Evolutionary conservation across 2,329 filamentous ascomycete species (phyloP).

Genomic region (Lecanosticta acicola): DNA sequence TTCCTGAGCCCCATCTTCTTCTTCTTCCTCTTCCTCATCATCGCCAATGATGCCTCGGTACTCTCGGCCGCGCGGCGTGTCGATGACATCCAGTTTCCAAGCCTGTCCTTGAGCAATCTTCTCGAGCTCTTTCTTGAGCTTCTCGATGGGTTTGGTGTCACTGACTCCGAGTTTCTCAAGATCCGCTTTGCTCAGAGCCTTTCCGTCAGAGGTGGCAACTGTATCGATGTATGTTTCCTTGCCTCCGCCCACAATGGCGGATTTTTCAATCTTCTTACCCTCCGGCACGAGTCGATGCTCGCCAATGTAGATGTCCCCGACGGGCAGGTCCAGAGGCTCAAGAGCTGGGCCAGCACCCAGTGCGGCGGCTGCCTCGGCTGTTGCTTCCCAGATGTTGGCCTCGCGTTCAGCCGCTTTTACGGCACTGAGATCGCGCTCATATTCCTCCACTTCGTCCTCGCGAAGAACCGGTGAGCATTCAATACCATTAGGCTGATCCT

Average conservation of each 20-base stretch:
- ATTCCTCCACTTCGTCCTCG: constrained; percentile 45
- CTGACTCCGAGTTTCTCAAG: constrained; percentile 57
- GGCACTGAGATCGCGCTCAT: constrained; percentile 27
- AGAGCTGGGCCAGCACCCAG: constrained; percentile 1
- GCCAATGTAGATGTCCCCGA: constrained; percentile 57
- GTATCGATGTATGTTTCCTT: constrained; percentile 51
- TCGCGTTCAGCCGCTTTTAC: constrained; percentile 18
- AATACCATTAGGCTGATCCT: constrained; percentile 70
- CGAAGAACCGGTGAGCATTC: constrained; percentile 66
- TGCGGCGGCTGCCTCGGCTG: constrained; percentile 31
- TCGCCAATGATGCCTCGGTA: constrained; percentile 64
- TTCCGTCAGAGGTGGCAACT: constrained; percentile 55
- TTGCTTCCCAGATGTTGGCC: constrained; percentile 17
- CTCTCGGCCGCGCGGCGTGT: constrained; percentile 60
- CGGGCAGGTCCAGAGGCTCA: constrained; percentile 27
- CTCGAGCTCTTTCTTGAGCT: constrained; percentile 62
- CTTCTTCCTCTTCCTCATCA: constrained; percentile 47
- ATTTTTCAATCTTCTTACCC: constrained; percentile 53
- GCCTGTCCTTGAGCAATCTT: constrained; percentile 63
- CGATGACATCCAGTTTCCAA: constrained; percentile 77
- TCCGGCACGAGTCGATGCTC: constrained; percentile 51
- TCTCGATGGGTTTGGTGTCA: constrained; percentile 65
- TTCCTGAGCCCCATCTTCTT: constrained; percentile 11
- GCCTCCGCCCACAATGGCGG: constrained; percentile 43
- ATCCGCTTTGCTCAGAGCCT: constrained; percentile 32